These are phyloP conservation scores for Collybia nuda DNA, from an alignment of 768 basidiomycete species.

Conservation along the genomic window DNA sequence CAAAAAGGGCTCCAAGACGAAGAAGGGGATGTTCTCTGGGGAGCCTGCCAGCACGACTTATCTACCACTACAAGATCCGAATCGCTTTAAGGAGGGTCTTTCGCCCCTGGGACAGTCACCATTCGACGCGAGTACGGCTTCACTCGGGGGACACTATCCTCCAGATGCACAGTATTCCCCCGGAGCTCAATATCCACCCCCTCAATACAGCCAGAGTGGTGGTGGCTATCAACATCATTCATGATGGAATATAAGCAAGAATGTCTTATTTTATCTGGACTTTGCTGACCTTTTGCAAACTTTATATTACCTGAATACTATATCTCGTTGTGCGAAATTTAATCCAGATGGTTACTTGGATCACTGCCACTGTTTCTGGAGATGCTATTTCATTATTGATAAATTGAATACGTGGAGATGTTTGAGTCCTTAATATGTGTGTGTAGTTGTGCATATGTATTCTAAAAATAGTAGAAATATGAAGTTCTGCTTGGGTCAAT, in stretches of 20 bases:
- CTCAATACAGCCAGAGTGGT: slow-evolving; percentile 1
- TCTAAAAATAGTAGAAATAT: no score
- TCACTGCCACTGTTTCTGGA: no score
- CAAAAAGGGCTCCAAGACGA: slow-evolving; percentile 5
- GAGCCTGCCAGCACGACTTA: slow-evolving; percentile 27
- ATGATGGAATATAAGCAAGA: no score
- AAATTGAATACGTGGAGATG: no score
- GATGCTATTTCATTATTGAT: no score
- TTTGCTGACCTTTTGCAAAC: no score
- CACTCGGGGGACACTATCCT: slow-evolving; percentile 4
- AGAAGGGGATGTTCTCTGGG: slow-evolving; percentile 19
- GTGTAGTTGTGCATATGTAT: background rate
- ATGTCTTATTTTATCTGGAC: no score
- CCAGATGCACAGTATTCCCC: slow-evolving; percentile 12
- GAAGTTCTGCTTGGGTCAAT: background rate
- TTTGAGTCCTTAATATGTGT: background rate
- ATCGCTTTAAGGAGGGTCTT: slow-evolving; percentile 7
- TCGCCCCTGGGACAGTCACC: slow-evolving; percentile 3
- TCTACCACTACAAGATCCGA: slow-evolving; percentile 26
- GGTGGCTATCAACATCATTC: no score
- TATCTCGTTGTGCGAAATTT: no score
- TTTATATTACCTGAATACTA: no score
- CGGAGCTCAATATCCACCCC: slow-evolving; percentile 1
- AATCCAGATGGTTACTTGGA: no score
- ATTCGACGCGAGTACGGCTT: no score